Base-by-base conservation (phyloP, 345 rosid genomes). In the Sisymbrium irio region DNA sequence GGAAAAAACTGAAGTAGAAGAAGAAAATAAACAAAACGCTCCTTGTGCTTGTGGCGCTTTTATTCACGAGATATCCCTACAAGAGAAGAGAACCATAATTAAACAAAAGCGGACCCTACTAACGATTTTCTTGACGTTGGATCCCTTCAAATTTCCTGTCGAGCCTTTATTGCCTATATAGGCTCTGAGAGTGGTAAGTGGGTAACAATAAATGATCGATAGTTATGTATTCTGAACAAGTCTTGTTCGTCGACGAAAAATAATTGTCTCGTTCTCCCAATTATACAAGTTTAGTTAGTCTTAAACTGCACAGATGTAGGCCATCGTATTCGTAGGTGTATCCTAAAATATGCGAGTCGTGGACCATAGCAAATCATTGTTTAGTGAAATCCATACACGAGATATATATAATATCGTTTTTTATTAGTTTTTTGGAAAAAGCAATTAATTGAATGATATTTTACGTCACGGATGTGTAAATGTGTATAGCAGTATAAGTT, bases 21-120 rank as follows among this genome's bases (percentile, higher is more conserved):
- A 5, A 5, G 33, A 22, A 22, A 22, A 22, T 22, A 1, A 22
- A 5, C 33, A 51, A 60, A 75, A 61, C 74, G 74, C 70, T 76
- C 70, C 75, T 58, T 22, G 25, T 22, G 3, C 25, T 69, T 45
- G 75, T 71, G 75, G 67, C 67, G 75, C 67, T 71, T 60, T 59
- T 37, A 8, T 71, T 71, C 75, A 71, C 75, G 76, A 62, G 75
- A 49, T 9, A 2, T 33, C 35, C 12, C 7, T 3, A 18, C 11
- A n/a, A 49, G n/a, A 35, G 7, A n/a, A 49, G n/a, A 35, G 7
- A 59, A 1, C 25, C 25, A 33, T 5, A 7, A 32, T 14, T n/a
- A 25, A 50, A 42, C n/a, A 22, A 20, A 20, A 57, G 25, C 12
- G 58, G 74, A 39, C 58, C 58, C 74, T 53, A 63, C 77, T 0